These are phyloP conservation scores for Exutisphaerella laricina DNA, from an alignment of 2,329 filamentous ascomycete genomes.

Conservation along the genomic window DNA sequence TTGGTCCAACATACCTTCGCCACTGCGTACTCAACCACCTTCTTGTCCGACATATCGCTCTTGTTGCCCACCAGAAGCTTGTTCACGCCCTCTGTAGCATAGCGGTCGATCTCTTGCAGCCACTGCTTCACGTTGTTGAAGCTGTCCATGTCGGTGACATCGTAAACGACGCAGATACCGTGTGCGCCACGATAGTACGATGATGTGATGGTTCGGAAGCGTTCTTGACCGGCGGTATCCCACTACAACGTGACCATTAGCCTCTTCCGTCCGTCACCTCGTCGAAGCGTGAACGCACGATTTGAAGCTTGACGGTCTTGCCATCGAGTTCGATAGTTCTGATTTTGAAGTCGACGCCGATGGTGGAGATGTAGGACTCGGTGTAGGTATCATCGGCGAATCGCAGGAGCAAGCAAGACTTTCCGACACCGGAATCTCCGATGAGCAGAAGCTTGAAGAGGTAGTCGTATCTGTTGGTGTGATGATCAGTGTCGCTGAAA, in stretches of 20 bases:
- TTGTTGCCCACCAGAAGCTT: constrained; percentile 99
- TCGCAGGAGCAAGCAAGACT: constrained; percentile 95
- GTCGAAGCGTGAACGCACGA: constrained; percentile 58
- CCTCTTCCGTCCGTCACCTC: not conserved
- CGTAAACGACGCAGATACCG: constrained; percentile 99
- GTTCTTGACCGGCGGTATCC: constrained; percentile 98
- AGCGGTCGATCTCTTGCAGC: constrained; percentile 99
- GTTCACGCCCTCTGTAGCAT: constrained; percentile 98
- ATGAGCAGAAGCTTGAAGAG: constrained; percentile 99
- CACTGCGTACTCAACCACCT: constrained; percentile 98
- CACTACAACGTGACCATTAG: constrained; percentile 56
- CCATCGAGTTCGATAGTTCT: constrained; percentile 98
- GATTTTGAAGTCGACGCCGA: constrained; percentile 99
- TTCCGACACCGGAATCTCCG: constrained; percentile 99
- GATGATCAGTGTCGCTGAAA: constrained; percentile 3
- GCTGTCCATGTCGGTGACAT: constrained; percentile 99
- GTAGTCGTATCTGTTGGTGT: constrained; percentile 84
- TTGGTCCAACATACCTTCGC: constrained; percentile 72
- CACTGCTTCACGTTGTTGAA: constrained; percentile 99
- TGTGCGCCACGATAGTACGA: constrained; percentile 99
- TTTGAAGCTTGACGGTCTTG: constrained; percentile 99
- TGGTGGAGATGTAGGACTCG: constrained; percentile 99
- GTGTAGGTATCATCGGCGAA: constrained; percentile 99
- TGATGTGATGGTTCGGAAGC: constrained; percentile 98
- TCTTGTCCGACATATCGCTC: constrained; percentile 99